A percentile compares a stretch with the other conserved stretches of the same genome.
These are phyloP conservation scores for Diaporthe nobilis DNA, from an alignment of 2,329 filamentous ascomycete species.

Conservation along the genomic window DNA sequence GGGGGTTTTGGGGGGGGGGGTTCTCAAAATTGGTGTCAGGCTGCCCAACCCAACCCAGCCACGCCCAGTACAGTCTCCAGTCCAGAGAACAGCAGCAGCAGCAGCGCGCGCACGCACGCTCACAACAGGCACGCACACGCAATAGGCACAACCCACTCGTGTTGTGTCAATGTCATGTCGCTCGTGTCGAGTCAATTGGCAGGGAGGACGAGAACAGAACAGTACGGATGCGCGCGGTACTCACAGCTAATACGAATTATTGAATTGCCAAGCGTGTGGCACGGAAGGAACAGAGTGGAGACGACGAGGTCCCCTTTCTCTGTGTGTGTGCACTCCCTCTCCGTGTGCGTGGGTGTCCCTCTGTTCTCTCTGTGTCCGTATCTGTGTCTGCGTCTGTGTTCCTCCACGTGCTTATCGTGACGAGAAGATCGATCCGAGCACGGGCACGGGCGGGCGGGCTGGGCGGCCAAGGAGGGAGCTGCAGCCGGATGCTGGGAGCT, in stretches of 20 bases:
- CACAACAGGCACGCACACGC: neutral
- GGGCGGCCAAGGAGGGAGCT: neutral
- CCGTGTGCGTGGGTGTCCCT: neutral
- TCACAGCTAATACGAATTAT: constrained; percentile 30
- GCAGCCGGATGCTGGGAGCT: neutral
- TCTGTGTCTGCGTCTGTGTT: constrained; percentile 12
- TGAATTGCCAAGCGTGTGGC: constrained; percentile 33
- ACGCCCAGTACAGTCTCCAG: neutral
- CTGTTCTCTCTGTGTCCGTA: neutral
- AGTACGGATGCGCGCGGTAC: constrained; percentile 20
- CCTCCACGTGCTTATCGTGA: constrained; percentile 32
- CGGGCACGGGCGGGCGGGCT: constrained; percentile 3
- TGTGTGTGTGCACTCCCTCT: neutral
- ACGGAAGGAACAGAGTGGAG: constrained; percentile 27
- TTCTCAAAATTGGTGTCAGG: neutral
- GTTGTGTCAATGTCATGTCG: neutral
- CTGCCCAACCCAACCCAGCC: neutral
- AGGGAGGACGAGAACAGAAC: neutral
- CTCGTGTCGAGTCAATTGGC: constrained; percentile 11
- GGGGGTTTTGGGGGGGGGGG: neutral
- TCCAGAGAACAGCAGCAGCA: neutral
- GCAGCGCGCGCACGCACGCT: neutral
- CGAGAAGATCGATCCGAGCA: constrained; percentile 2
- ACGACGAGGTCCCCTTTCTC: constrained; percentile 28
- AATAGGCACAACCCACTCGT: constrained; percentile 21